These are phyloP conservation scores for Coccomyxa subellipsoidea DNA, from an alignment of 163 green algal species.

Conservation along the genomic window DNA sequence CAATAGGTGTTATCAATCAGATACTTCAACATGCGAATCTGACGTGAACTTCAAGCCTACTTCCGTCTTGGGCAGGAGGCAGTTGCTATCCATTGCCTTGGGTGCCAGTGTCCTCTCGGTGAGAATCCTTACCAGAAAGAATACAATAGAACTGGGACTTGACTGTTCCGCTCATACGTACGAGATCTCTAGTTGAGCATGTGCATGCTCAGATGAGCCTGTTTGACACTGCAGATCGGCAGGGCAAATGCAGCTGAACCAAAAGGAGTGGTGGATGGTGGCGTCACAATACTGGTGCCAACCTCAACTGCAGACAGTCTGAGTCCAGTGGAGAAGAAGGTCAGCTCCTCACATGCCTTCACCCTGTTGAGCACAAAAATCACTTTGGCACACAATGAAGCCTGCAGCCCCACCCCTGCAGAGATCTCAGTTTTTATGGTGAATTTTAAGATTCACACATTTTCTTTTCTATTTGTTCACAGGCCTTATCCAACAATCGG, in stretches of 20 bases:
- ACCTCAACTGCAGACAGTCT: background rate
- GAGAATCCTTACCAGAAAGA: too few relatives aligned
- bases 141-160: too few relatives aligned
- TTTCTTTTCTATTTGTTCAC: background rate
- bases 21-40: background rate
- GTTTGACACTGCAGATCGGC: background rate
- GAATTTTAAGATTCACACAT: too few relatives aligned
- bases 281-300: constrained; percentile 6
- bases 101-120: background rate
- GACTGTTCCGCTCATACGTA: too few relatives aligned
- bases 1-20: too few relatives aligned
- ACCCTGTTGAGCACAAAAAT: background rate
- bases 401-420: too few relatives aligned
- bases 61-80: background rate
- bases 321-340: background rate
- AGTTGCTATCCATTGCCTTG: background rate
- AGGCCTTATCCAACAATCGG: constrained; percentile 77
- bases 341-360: background rate
- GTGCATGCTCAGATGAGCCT: too few relatives aligned
- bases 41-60: background rate
- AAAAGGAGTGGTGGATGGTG: constrained; percentile 2
- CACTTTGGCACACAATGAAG: background rate
- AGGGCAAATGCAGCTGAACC: background rate
- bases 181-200: background rate
- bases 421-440: too few relatives aligned